phyloP scores from a whole-genome alignment of 1,284 basidiomycete species.

The Anthracocystis walkeri region DNA sequence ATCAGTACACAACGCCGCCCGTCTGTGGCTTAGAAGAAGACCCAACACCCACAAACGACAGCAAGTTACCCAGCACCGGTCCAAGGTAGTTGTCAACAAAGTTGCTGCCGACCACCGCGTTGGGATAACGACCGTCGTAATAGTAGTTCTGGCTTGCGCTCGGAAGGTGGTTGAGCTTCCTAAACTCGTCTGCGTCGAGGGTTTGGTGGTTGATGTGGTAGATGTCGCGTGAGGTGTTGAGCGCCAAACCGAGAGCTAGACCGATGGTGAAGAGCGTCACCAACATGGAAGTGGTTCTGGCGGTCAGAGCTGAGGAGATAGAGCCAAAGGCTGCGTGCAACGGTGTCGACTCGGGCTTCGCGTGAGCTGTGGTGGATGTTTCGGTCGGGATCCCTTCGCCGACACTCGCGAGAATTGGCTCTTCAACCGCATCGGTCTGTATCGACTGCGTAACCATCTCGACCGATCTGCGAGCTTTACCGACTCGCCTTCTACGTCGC shows the following conservation, averaged over 20 bases:
- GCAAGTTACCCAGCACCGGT: conserved; percentile 22
- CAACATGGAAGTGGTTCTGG: conserved; percentile 18
- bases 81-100: conserved; percentile 40
- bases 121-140: conserved; percentile 43
- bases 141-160: conserved; percentile 24
- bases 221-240: conserved; percentile 51
- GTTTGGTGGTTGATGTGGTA: conserved; percentile 41
- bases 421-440: conserved; percentile 33
- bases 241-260: conserved; percentile 22
- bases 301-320: conserved; percentile 8
- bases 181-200: conserved; percentile 42
- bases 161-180: conserved; percentile 41
- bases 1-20: conserved; percentile 32
- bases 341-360: neutral
- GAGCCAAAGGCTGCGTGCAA: neutral
- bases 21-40: conserved; percentile 10
- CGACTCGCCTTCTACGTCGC: conserved; percentile 38
- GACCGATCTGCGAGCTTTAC: conserved; percentile 44
- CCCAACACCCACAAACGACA: conserved; percentile 21
- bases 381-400: neutral
- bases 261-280: conserved; percentile 27
- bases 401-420: conserved; percentile 4
- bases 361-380: neutral
- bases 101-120: conserved; percentile 40
- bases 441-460: conserved; percentile 40